Conservation (phyloP, 208 protist genomes). For the Tritrichomonas musculus region DNA sequence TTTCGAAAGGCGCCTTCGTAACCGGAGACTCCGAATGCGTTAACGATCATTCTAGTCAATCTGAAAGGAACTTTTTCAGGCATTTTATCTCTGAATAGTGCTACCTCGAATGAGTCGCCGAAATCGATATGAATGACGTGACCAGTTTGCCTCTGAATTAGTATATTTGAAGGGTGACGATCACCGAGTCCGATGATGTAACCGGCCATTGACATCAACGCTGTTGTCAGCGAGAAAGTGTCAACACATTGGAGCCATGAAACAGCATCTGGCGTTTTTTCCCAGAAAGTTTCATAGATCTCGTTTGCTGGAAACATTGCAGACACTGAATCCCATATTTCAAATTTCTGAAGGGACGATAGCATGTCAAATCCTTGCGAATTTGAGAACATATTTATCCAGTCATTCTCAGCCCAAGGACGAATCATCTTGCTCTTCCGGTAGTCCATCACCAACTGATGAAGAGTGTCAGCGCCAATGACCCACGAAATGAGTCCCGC, state of each 20-base stretch:
- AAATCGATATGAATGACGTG: slow-evolving; percentile 56
- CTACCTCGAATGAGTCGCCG: slow-evolving; percentile 49
- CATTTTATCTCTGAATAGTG: slow-evolving; percentile 32
- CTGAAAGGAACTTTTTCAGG: slow-evolving; percentile 53
- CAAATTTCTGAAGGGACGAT: background rate
- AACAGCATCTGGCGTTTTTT: background rate
- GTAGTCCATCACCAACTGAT: slow-evolving; percentile 23
- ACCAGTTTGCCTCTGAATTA: slow-evolving; percentile 35
- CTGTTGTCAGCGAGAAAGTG: background rate
- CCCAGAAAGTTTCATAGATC: background rate
- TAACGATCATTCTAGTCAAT: slow-evolving; percentile 54
- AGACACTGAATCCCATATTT: background rate
- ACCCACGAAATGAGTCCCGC: slow-evolving; percentile 31
- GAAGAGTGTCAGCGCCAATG: background rate
- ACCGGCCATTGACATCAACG: slow-evolving; percentile 34
- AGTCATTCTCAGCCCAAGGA: background rate
- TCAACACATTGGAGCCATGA: background rate
- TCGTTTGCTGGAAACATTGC: background rate
- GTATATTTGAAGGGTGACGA: slow-evolving; percentile 40
- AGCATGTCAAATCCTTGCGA: background rate
- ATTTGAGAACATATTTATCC: background rate
- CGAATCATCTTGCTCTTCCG: background rate
- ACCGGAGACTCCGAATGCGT: slow-evolving; percentile 50
- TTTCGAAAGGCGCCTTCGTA: slow-evolving; percentile 70
- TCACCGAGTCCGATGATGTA: slow-evolving; percentile 35